Conservation (phyloP, 768 basidiomycete genomes). For the Podaxis sp. region DNA sequence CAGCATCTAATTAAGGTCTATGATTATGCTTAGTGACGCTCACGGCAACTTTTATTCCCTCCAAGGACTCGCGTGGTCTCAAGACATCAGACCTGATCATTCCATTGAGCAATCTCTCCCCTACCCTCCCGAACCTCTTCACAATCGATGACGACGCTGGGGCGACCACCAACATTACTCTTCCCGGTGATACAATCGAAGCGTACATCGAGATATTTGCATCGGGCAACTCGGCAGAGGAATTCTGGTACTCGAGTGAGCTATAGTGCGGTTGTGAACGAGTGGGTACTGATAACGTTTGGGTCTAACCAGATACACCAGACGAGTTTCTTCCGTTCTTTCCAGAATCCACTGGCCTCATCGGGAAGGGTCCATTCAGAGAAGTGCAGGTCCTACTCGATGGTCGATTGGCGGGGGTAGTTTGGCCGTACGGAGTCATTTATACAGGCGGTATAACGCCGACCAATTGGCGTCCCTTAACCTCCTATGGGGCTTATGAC, state of each 20-base stretch:
- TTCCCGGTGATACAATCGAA: too few species aligned
- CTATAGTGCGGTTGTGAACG: not conserved
- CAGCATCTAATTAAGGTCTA: too few species aligned
- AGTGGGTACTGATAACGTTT: too few species aligned
- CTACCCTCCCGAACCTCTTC: too few species aligned
- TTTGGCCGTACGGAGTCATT: slow-evolving; percentile 36
- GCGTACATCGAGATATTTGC: slow-evolving; percentile 40
- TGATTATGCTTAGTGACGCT: too few species aligned
- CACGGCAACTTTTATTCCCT: too few species aligned
- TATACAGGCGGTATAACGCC: slow-evolving; percentile 53
- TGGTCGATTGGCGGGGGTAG: slow-evolving; percentile 44
- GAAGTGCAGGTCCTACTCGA: slow-evolving; percentile 47
- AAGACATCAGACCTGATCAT: too few species aligned
- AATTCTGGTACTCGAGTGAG: slow-evolving; percentile 52
- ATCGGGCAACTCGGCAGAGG: slow-evolving; percentile 59
- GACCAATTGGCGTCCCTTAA: slow-evolving; percentile 16
- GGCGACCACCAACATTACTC: too few species aligned
- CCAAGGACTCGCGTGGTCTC: too few species aligned
- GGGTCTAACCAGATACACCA: slow-evolving; percentile 33
- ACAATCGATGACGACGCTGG: too few species aligned
- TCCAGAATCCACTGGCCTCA: slow-evolving; percentile 37
- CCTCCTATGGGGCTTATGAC: too few species aligned
- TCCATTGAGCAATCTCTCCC: too few species aligned
- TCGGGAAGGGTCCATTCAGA: slow-evolving; percentile 54
- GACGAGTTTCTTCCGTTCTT: slow-evolving; percentile 43